phyloP scores from a whole-genome alignment of 2,329 filamentous ascomycete species.

The Herpotrichia juniperi region DNA sequence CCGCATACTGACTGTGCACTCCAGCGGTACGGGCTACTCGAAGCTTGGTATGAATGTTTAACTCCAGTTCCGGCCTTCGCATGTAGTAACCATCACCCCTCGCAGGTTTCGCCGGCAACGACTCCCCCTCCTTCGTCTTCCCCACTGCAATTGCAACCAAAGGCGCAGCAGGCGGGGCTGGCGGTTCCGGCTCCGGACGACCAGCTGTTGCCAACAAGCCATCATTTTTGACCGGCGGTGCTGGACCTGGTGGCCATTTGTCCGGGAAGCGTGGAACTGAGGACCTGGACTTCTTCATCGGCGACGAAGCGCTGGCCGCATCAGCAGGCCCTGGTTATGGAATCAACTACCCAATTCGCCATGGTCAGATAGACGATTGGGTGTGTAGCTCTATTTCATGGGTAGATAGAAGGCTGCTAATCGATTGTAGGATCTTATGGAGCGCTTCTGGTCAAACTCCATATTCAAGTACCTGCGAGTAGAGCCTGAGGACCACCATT shows the following conservation, averaged over 20 bases:
- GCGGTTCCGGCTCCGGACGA: conserved; percentile 82
- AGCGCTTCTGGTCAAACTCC: conserved; percentile 99
- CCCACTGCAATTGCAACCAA: conserved; percentile 98
- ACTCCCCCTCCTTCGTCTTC: conserved; percentile 98
- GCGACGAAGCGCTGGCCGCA: conserved; percentile 90
- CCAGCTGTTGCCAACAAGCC: conserved; percentile 94
- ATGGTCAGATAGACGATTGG: conserved; percentile 99
- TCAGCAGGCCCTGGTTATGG: conserved; percentile 89
- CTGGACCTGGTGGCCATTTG: conserved; percentile 80
- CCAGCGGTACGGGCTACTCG: conserved; percentile 97
- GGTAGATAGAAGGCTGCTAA: conserved; percentile 13
- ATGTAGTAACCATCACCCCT: conserved; percentile 41
- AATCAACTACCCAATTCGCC: conserved; percentile 95
- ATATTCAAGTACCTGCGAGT: conserved; percentile 99
- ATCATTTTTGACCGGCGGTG: conserved; percentile 89
- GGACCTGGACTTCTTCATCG: conserved; percentile 98
- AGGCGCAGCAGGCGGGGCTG: conserved; percentile 70
- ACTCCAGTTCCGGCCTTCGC: conserved; percentile 2
- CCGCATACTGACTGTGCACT: conserved; percentile 47
- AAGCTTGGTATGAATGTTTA: conserved; percentile 78
- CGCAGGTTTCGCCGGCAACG: conserved; percentile 95
- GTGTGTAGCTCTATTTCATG: conserved; percentile 54
- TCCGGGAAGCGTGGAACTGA: conserved; percentile 94
- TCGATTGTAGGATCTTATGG: conserved; percentile 84
- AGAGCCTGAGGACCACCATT: conserved; percentile 98